Evolutionary conservation across 73 alveolate genomes (phyloP).

Genomic region (Tetrahymena thermophila): DNA sequence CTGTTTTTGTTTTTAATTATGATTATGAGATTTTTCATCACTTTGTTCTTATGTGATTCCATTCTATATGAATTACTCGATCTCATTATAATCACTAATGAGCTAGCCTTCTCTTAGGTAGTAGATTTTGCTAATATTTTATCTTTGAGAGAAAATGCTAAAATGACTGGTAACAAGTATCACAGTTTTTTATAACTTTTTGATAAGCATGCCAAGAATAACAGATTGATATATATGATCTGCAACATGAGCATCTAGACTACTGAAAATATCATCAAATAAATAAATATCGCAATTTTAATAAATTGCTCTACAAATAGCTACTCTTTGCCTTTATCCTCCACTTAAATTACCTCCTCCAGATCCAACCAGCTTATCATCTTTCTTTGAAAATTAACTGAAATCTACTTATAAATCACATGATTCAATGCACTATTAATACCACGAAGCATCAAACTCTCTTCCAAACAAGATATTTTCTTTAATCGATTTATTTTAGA

Average conservation of each 20-base stretch:
- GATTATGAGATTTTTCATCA: not conserved
- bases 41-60: not conserved
- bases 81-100: slow-evolving; percentile 44
- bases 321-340: slow-evolving; percentile 78
- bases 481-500: slow-evolving; percentile 70
- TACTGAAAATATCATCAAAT: slow-evolving; percentile 77
- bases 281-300: slow-evolving; percentile 63
- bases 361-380: slow-evolving; percentile 65
- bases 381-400: slow-evolving; percentile 57
- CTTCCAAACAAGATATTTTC: slow-evolving; percentile 76
- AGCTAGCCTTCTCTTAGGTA: slow-evolving; percentile 12
- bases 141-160: slow-evolving; percentile 11
- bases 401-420: slow-evolving; percentile 72
- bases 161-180: slow-evolving; percentile 60
- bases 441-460: slow-evolving; percentile 61
- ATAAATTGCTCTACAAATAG: slow-evolving; percentile 74
- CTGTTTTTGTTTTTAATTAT: too few species aligned
- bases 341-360: slow-evolving; percentile 82
- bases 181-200: slow-evolving; percentile 43
- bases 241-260: slow-evolving; percentile 70
- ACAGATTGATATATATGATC: slow-evolving; percentile 55
- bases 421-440: slow-evolving; percentile 48
- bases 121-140: slow-evolving; percentile 3
- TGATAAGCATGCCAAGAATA: slow-evolving; percentile 51
- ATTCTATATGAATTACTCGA: slow-evolving; percentile 53